These are phyloP conservation scores for Phaeophleospora eucalypticola DNA, from an alignment of 2,329 filamentous ascomycete species.

Conservation along the genomic window DNA sequence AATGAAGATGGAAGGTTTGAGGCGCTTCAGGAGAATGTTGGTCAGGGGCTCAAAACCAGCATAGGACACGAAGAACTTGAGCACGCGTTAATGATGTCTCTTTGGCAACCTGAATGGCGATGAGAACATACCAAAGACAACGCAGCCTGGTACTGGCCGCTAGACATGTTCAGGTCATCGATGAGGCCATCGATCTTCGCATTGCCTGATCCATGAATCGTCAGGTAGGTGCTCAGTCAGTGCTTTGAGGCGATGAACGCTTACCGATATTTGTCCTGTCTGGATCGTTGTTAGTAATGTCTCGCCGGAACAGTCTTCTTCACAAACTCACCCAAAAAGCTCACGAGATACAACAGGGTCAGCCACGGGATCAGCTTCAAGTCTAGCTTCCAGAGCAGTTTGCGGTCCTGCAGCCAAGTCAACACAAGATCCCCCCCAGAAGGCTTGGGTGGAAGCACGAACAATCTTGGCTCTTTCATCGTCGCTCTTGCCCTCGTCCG, in stretches of 20 bases:
- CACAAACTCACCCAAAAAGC: conserved; percentile 62
- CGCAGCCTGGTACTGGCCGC: conserved; percentile 63
- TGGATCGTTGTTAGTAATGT: conserved; percentile 13
- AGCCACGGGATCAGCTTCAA: conserved; percentile 61
- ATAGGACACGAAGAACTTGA: conserved; percentile 90
- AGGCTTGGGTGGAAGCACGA: conserved; percentile 17
- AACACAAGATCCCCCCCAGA: not conserved
- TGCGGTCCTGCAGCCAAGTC: conserved; percentile 50
- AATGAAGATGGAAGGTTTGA: conserved; percentile 67
- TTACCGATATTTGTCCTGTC: conserved; percentile 65
- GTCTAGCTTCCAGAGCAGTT: conserved; percentile 60
- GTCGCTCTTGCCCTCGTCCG: conserved; percentile 61
- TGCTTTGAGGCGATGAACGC: not conserved
- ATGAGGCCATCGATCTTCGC: conserved; percentile 56
- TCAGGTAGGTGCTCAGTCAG: not conserved
- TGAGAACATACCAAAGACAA: no score
- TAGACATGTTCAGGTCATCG: conserved; percentile 57
- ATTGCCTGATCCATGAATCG: no score
- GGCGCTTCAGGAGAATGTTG: conserved; percentile 71
- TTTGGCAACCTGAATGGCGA: no score
- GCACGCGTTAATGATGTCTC: no score
- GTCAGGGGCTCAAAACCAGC: conserved; percentile 72
- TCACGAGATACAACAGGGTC: conserved; percentile 67
- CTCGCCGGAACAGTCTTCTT: conserved; percentile 16
- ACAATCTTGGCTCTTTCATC: conserved; percentile 61